phyloP scores from a whole-genome alignment of 169 alveolate genomes.

The Eimeria sp. region DNA sequence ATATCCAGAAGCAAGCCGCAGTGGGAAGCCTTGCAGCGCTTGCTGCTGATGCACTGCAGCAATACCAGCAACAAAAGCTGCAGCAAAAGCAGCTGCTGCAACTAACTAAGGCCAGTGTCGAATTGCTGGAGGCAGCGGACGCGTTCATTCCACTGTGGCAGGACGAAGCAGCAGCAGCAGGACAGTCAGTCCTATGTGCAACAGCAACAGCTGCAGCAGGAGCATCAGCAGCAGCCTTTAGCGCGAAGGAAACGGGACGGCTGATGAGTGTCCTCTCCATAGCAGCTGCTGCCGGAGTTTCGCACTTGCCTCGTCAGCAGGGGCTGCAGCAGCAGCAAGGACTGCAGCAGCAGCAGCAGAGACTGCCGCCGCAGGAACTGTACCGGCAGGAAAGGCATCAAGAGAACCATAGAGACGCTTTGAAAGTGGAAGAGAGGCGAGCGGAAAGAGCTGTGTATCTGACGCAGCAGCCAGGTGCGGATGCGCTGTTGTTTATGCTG shows the following conservation, averaged over 20 bases:
- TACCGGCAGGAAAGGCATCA: constrained; percentile 29
- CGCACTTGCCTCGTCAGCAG: constrained; percentile 6
- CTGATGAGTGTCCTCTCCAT: constrained; percentile 13
- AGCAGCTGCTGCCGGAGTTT: constrained; percentile 22
- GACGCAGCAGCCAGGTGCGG: constrained; percentile 50
- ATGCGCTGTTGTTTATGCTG: constrained; percentile 9
- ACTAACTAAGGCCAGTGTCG: constrained; percentile 27
- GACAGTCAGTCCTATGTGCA: neutral
- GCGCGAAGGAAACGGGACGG: constrained; percentile 46
- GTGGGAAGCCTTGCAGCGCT: constrained; percentile 58
- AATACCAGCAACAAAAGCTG: constrained; percentile 24
- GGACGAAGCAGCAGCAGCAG: constrained; percentile 8
- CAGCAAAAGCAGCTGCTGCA: constrained; percentile 50
- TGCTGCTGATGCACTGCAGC: constrained; percentile 62
- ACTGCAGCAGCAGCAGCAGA: constrained; percentile 28
- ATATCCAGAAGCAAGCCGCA: neutral
- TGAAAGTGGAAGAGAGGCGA: neutral
- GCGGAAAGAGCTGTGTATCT: neutral
- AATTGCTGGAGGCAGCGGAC: constrained; percentile 13
- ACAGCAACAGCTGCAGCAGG: constrained; percentile 6
- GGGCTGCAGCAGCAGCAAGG: constrained; percentile 21
- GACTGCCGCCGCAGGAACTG: neutral
- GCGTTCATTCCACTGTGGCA: neutral
- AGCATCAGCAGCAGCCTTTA: constrained; percentile 11
- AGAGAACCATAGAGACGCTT: neutral